Conservation (phyloP, 768 basidiomycete genomes). For the Tulasnella sp. region DNA sequence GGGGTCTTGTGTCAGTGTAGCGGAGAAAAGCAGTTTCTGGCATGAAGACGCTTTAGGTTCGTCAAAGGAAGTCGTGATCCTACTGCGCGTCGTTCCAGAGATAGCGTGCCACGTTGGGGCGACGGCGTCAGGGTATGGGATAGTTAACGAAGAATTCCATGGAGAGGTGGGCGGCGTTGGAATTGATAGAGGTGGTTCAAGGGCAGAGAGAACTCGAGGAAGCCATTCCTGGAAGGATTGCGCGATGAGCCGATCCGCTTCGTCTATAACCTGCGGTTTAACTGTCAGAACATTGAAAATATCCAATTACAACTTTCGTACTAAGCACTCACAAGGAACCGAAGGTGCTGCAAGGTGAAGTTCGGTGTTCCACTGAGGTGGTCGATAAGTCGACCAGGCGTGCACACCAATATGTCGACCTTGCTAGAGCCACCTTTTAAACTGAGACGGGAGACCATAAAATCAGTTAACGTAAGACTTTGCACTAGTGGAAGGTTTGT, state of each 20-base stretch:
- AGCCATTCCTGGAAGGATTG: conserved; percentile 98
- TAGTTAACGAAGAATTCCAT: background rate
- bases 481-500: background rate
- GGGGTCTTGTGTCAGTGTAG: conserved; percentile 89
- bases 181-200: conserved; percentile 36
- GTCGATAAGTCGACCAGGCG: conserved; percentile 91
- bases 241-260: conserved; percentile 90
- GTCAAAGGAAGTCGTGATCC: conserved; percentile 43
- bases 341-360: conserved; percentile 87
- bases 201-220: conserved; percentile 70
- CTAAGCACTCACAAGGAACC: conserved; percentile 74
- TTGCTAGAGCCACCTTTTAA: conserved; percentile 80
- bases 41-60: conserved; percentile 61
- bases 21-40: conserved; percentile 93
- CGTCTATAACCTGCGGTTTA: conserved; percentile 74
- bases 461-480: background rate
- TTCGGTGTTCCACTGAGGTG: conserved; percentile 82
- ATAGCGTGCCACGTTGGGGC: conserved; percentile 45
- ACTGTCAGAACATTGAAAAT: background rate
- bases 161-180: background rate
- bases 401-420: conserved; percentile 90
- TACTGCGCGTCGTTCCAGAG: conserved; percentile 22
- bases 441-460: conserved; percentile 33
- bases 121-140: conserved; percentile 46
- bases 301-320: background rate